Evolutionary conservation across 1,139 yeast genomes (phyloP), one percentile per base, ranked within the genome.

Genomic region (Citeromyces hawaiiensis): DNA sequence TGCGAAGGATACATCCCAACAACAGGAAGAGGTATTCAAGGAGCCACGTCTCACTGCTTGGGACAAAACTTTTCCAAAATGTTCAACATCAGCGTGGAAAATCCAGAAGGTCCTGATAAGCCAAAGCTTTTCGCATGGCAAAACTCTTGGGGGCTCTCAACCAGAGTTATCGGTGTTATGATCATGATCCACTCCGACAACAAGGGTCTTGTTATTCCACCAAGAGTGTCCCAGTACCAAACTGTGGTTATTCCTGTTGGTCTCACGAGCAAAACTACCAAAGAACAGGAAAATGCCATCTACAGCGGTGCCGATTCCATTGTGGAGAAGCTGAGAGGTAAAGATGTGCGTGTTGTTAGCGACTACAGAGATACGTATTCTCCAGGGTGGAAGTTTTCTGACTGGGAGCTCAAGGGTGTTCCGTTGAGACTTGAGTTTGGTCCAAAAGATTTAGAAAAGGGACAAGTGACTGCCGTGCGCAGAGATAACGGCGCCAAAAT

Each of bases 1-100:
- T 81, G 80, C 48, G 99, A 93, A 66, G 98, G 97, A 50, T 93
- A 83, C 61, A 86, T 93, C 55, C 94, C 96, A 51, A 85, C 96
- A 45, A 91, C 97, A 44, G 99, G 99, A 55, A 85, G 99, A 70
- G 98, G 97, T 71, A 91, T 93, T 53, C 99, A 93, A 68, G 98
- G 97, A 64, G 99, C 87, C 47, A 93, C 99, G 35, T 87, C 97
- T 36, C 99, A 93, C 66, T 93, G 88, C 59, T 70, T 93, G 59
- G 99, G 99, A 48, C 94, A 87, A 61, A 93, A 93, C 73, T 93
- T 93, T 69, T 88, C 97, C 50, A 88, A 87, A 67, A 93, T 93
- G 98, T 93, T 93, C 66, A 83, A 86, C 66, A 85, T 93, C 49
- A 68, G 82, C 35, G 98, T 93, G 38, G 98, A 93, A 66, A 83